Evolutionary conservation across 352 stramenopile genomes (phyloP).

Genomic region (Peronospora tabacina): DNA sequence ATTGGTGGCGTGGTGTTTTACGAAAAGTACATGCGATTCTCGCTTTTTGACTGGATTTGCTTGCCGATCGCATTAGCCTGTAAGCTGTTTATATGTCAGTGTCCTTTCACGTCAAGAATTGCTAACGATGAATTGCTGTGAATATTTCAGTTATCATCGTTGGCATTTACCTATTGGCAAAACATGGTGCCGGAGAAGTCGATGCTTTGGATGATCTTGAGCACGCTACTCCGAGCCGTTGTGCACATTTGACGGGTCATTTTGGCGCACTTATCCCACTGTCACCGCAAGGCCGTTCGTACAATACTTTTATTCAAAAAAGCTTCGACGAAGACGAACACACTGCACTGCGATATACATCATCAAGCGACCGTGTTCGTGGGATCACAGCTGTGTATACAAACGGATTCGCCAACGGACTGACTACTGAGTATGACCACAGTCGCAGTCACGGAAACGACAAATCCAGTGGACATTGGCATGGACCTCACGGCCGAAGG

Average conservation of each 20-base stretch:
- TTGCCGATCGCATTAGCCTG: constrained; percentile 66
- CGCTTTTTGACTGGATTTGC: constrained; percentile 72
- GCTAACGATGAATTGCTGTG: constrained; percentile 3
- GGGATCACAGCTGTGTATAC: constrained; percentile 10
- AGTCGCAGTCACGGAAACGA: constrained; percentile 10
- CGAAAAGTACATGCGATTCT: constrained; percentile 76
- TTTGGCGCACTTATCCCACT: constrained; percentile 80
- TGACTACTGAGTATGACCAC: constrained; percentile 9
- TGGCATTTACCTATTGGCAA: constrained; percentile 77
- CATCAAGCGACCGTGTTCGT: constrained; percentile 17
- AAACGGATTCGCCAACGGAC: constrained; percentile 15
- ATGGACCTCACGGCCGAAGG: constrained; percentile 20
- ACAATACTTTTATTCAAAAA: constrained; percentile 35
- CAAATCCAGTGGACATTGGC: constrained; percentile 16
- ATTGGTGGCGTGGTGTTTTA: constrained; percentile 82
- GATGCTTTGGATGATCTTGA: constrained; percentile 26
- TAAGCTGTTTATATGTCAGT: constrained; percentile 26
- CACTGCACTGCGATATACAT: constrained; percentile 30
- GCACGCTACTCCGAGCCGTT: constrained; percentile 33
- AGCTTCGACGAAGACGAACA: constrained; percentile 45
- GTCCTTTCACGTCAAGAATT: neutral
- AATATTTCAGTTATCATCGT: constrained; percentile 66
- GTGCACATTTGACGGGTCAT: constrained; percentile 46
- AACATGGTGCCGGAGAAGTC: constrained; percentile 57
- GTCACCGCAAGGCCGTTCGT: constrained; percentile 40